These are phyloP conservation scores for Trametes cingulata DNA, from an alignment of 768 basidiomycete genomes.

Conservation along the genomic window DNA sequence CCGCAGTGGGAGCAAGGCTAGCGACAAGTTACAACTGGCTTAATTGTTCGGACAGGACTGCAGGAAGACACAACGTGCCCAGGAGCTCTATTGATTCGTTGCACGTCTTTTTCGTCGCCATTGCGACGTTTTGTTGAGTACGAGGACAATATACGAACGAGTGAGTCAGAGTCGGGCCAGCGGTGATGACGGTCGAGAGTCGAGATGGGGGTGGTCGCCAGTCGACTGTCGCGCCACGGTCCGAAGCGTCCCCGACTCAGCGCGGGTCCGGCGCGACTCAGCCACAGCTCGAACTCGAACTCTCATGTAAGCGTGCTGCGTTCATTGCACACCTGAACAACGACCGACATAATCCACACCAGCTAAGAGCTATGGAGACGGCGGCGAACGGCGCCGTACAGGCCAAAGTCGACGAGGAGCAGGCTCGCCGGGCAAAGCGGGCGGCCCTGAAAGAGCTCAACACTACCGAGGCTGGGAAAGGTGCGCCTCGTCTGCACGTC, in stretches of 20 bases:
- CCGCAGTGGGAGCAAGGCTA: too few species aligned
- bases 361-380: slow-evolving; percentile 12
- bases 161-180: too few species aligned
- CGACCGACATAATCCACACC: neutral
- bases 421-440: slow-evolving; percentile 55
- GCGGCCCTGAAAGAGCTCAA: slow-evolving; percentile 61
- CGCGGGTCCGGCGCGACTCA: slow-evolving; percentile 3
- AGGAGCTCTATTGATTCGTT: too few species aligned
- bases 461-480: slow-evolving; percentile 46
- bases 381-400: slow-evolving; percentile 11
- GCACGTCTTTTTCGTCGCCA: too few species aligned
- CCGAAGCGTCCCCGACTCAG: neutral
- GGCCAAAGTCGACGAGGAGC: slow-evolving; percentile 51
- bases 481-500: slow-evolving; percentile 33
- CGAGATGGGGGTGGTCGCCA: neutral
- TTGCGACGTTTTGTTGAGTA: too few species aligned
- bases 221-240: neutral
- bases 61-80: too few species aligned
- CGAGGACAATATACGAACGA: too few species aligned
- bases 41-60: too few species aligned
- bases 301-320: slow-evolving; percentile 7
- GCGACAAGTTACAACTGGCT: too few species aligned
- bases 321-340: neutral
- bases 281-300: slow-evolving; percentile 5
- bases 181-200: neutral